phyloP scores from a whole-genome alignment of 129 eudicot species.

The Saposhnikovia divaricata region DNA sequence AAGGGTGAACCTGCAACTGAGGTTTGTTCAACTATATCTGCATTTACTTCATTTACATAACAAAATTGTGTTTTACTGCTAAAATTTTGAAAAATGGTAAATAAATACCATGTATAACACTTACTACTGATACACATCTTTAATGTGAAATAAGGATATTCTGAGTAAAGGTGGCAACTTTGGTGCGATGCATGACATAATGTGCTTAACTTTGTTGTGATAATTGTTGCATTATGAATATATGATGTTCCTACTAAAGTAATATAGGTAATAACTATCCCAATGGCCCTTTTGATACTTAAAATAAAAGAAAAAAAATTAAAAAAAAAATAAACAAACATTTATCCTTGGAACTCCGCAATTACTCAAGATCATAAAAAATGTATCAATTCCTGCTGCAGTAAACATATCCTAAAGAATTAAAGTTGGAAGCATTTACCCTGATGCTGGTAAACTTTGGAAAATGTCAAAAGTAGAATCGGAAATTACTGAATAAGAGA shows the following conservation, averaged over 20 bases:
- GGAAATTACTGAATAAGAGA: no score
- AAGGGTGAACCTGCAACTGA: conserved; percentile 39
- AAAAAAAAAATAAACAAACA: no score
- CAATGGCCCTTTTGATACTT: no score
- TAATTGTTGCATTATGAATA: neutral
- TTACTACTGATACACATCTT: neutral
- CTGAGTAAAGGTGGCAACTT: neutral
- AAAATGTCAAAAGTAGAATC: no score
- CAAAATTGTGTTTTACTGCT: neutral
- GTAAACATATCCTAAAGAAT: no score
- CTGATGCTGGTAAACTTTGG: no score
- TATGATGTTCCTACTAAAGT: neutral
- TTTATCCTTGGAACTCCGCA: no score
- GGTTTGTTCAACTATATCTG: conserved; percentile 33
- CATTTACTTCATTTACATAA: neutral
- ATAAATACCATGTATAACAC: neutral
- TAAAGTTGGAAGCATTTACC: no score
- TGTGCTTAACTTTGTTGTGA: neutral
- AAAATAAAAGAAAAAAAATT: no score
- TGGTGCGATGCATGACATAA: neutral
- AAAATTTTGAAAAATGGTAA: neutral
- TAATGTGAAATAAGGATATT: neutral
- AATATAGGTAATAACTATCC: no score
- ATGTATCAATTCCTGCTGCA: no score
- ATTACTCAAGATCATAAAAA: no score